A percentile compares a stretch with the other conserved stretches of the same genome.
phyloP scores from a whole-genome alignment of 257 asterid species.

The Perilla frutescens region DNA sequence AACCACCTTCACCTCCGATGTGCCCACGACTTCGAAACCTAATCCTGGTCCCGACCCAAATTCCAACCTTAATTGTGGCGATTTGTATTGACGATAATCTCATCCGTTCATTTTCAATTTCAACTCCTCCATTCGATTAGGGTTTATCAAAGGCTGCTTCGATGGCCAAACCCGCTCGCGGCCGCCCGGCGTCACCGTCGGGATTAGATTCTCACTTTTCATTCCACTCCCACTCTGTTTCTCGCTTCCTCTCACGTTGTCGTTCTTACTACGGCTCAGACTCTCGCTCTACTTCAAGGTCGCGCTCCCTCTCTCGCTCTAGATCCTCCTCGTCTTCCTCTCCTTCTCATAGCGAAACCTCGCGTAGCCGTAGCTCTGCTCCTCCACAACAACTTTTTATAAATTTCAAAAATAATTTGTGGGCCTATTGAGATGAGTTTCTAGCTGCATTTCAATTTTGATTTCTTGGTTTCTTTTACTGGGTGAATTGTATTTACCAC shows the following conservation, averaged over 20 bases:
- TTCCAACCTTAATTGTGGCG: no score
- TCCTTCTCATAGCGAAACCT: slow-evolving; percentile 48
- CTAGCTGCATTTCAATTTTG: not conserved
- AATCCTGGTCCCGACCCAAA: no score
- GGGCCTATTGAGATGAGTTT: not conserved
- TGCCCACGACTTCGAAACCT: no score
- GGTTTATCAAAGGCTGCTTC: no score
- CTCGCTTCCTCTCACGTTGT: slow-evolving; percentile 39
- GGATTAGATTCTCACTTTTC: slow-evolving; percentile 45
- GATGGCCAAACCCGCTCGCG: no score
- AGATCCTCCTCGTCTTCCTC: slow-evolving; percentile 56
- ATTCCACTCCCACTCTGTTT: slow-evolving; percentile 42
- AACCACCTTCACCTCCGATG: no score
- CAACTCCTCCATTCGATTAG: no score
- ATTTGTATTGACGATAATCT: no score
- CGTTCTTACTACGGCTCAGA: slow-evolving; percentile 36
- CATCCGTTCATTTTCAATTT: no score
- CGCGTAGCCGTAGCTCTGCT: slow-evolving; percentile 48
- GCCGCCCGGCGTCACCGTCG: slow-evolving; percentile 49
- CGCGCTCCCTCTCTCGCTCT: slow-evolving; percentile 58
- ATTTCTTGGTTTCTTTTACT: not conserved
- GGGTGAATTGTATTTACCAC: not conserved
- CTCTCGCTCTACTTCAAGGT: slow-evolving; percentile 46
- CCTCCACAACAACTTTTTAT: no score
- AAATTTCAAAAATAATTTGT: slow-evolving; percentile 9